phyloP scores from a whole-genome alignment of 139 green algal species.

The Picochlorum sp. region DNA sequence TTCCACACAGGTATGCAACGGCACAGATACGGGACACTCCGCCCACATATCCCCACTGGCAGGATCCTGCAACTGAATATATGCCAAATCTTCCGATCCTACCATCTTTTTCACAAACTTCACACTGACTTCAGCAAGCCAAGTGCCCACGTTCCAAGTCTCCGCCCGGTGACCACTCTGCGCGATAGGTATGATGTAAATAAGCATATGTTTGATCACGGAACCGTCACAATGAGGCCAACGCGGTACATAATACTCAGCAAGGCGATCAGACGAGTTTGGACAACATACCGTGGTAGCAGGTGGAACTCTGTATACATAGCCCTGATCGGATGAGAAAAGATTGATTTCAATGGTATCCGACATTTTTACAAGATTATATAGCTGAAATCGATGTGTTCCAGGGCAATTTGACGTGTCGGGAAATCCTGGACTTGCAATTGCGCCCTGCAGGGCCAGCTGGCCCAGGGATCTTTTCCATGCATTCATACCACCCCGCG shows the following conservation, averaged over 20 bases:
- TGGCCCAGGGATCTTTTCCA: too few relatives aligned
- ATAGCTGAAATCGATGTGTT: too few relatives aligned
- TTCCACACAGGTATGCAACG: slow-evolving; percentile 45
- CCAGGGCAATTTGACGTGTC: too few relatives aligned
- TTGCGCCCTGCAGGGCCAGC: too few relatives aligned
- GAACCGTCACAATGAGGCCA: too few relatives aligned
- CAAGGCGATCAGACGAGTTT: too few relatives aligned
- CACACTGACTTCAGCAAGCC: slow-evolving; percentile 39
- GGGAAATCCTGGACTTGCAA: too few relatives aligned
- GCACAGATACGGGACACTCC: slow-evolving; percentile 54
- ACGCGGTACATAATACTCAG: too few relatives aligned
- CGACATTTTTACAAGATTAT: neutral
- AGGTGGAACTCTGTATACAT: neutral
- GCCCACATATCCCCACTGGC: slow-evolving; percentile 57
- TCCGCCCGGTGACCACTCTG: slow-evolving; percentile 52
- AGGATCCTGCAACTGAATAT: slow-evolving; percentile 22
- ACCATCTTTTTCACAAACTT: slow-evolving; percentile 9
- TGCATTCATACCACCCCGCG: too few relatives aligned
- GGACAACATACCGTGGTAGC: neutral
- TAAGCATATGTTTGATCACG: neutral
- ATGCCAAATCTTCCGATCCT: slow-evolving; percentile 17
- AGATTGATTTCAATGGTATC: neutral
- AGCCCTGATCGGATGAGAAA: neutral
- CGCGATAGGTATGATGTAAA: neutral
- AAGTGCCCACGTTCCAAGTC: slow-evolving; percentile 61